Percentiles rank a stretch among this genome's conserved stretches.
Conservation (phyloP, 2,329 filamentous ascomycete species). For the Bipolaris bicolor region DNA sequence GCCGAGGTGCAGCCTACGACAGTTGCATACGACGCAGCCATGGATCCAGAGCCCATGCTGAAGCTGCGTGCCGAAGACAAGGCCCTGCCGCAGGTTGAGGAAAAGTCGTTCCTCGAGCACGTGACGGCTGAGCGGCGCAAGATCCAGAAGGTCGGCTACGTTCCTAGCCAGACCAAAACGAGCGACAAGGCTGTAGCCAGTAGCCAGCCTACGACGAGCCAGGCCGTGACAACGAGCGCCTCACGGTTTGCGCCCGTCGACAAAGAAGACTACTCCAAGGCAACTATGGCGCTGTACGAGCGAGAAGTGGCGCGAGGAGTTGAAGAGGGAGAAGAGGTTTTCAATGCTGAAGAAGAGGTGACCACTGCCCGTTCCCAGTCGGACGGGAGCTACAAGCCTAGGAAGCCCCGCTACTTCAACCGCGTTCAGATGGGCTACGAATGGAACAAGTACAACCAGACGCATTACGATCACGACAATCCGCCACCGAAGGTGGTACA, state of each 20-base stretch:
- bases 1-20: slow-evolving; percentile 9
- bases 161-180: slow-evolving; percentile 62
- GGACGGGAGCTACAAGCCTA: slow-evolving; percentile 82
- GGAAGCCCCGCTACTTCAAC: slow-evolving; percentile 97
- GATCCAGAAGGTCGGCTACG: slow-evolving; percentile 68
- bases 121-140: slow-evolving; percentile 65
- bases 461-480: slow-evolving; percentile 98
- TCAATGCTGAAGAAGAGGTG: slow-evolving; percentile 85
- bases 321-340: slow-evolving; percentile 93
- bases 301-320: slow-evolving; percentile 90
- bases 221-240: slow-evolving; percentile 60
- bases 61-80: slow-evolving; percentile 70
- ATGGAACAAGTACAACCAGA: slow-evolving; percentile 99
- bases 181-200: slow-evolving; percentile 36
- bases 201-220: slow-evolving; percentile 43
- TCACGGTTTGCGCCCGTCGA: slow-evolving; percentile 72
- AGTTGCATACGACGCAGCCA: slow-evolving; percentile 46
- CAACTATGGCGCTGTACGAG: slow-evolving; percentile 88
- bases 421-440: slow-evolving; percentile 99
- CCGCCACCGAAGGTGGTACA: slow-evolving; percentile 97
- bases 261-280: slow-evolving; percentile 83
- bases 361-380: slow-evolving; percentile 72
- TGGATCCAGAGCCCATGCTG: slow-evolving; percentile 71
- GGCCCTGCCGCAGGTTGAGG: slow-evolving; percentile 62
- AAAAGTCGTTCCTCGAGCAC: slow-evolving; percentile 63